Base-by-base conservation (phyloP, 768 basidiomycete genomes). In the Hirschioporus abietinus region DNA sequence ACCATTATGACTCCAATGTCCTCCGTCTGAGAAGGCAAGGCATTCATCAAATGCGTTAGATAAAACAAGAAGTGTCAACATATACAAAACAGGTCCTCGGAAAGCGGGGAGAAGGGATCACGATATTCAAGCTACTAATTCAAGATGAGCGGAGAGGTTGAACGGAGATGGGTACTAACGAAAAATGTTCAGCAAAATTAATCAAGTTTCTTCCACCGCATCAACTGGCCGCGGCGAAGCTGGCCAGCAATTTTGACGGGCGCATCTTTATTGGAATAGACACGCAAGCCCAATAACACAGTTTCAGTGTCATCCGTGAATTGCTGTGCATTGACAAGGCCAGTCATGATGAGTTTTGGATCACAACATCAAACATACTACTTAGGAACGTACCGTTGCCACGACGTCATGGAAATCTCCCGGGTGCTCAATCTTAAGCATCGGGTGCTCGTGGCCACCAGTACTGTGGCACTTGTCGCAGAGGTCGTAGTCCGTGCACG, bases 231-330 rank as follows among this genome's bases (percentile, higher is more conserved):
- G 69, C 72, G 69, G 60, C 77, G 70, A 57, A 78, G 63, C 71
- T 79, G 78, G n/a, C 79, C 79, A 23, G 65, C 71, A 1, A 80
- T 70, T 15, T 72, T 72, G 20, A 74, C 78, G 30, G 72, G 68
- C 6, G 74, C 72, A 10, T 75, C 71, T 64, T 70, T 74, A 20
- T 77, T 73, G 18, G 79, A 79, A 65, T 81, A 81, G 4, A 81
- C 80, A 34, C 77, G 73, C 64, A 80, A 67, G 1, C 80, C 79
- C 10, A 81, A 67, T 60, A 76, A 75, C 1, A 78, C 63, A 57
- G 52, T 59, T n/a, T 70, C 64, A 15, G 60, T 69, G 15, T 57
- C 67, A 10, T 64, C 67, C 52, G 42, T 52, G 42, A 52, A 15
- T 52, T 52, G 42, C 42, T 52, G 42, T 52, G 30, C 30, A 30